phyloP scores from a whole-genome alignment of 1,284 basidiomycete genomes.

The Puccinia triticina region DNA sequence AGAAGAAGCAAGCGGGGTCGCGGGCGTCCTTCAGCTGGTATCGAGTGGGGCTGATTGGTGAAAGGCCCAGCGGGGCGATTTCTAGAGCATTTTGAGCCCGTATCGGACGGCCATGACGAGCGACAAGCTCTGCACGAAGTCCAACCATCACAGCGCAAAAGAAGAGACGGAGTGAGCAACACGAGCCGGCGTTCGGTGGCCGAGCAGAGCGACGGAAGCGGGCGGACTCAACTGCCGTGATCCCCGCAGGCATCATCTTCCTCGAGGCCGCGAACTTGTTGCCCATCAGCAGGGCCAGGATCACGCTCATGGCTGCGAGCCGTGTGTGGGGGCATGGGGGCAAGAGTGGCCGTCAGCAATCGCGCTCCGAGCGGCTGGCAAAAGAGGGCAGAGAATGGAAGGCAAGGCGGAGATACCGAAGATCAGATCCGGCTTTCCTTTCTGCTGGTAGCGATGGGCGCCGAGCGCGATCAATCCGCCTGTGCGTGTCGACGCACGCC shows the following conservation, averaged over 20 bases:
- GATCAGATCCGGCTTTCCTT: constrained; percentile 45
- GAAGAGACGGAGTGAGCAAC: background rate
- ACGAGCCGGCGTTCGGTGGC: background rate
- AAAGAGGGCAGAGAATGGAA: background rate
- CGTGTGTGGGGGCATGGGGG: too few species aligned
- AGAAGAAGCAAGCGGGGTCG: too few species aligned
- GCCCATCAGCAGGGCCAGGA: constrained; percentile 35
- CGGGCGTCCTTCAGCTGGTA: background rate
- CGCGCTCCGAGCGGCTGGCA: background rate
- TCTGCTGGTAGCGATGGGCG: constrained; percentile 33
- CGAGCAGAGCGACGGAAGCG: background rate
- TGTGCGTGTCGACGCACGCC: background rate
- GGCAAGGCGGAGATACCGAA: constrained; percentile 16
- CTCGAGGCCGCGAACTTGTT: constrained; percentile 24
- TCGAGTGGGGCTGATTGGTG: background rate
- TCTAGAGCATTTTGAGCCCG: constrained; percentile 24
- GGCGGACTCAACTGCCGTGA: constrained; percentile 33
- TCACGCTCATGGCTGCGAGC: constrained; percentile 20
- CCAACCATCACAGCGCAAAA: background rate
- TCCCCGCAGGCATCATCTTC: constrained; percentile 48
- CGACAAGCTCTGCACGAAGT: constrained; percentile 22
- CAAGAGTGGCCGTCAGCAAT: background rate
- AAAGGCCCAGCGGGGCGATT: background rate
- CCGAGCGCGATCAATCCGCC: constrained; percentile 43
- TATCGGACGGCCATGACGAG: constrained; percentile 43